Conservation (phyloP, 257 asterid species). For the Buddleja alternifolia region DNA sequence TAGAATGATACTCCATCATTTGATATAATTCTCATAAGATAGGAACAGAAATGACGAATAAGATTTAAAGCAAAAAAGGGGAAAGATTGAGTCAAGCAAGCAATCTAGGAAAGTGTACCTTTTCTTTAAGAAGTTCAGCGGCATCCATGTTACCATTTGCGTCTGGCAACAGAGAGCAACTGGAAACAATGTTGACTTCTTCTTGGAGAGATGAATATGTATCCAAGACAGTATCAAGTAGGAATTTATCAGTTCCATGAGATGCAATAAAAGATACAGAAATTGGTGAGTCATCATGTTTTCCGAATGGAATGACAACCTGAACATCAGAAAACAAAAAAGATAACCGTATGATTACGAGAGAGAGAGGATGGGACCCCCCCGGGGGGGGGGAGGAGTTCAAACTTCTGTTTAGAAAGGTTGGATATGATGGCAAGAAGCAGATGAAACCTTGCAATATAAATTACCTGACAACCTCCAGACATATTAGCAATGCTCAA, state of each 20-base stretch:
- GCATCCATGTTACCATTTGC: constrained; percentile 65
- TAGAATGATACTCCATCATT: not conserved
- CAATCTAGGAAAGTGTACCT: constrained; percentile 50
- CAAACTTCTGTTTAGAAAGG: no score
- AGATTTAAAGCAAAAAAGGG: not conserved
- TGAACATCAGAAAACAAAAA: constrained; percentile 4
- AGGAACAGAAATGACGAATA: not conserved
- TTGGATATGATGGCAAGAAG: not conserved
- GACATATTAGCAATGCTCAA: constrained; percentile 82
- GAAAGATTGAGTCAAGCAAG: not conserved
- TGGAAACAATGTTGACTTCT: constrained; percentile 47
- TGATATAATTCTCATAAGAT: not conserved
- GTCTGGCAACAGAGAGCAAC: constrained; percentile 53
- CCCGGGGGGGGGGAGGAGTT: no score
- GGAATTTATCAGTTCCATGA: constrained; percentile 83
- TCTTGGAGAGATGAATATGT: constrained; percentile 78
- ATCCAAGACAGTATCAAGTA: constrained; percentile 89
- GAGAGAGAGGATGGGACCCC: no score
- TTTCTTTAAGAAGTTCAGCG: constrained; percentile 86
- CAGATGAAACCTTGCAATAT: constrained; percentile 16
- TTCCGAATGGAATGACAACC: constrained; percentile 85
- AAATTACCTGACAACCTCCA: constrained; percentile 82
- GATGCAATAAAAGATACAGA: constrained; percentile 83
- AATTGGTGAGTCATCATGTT: constrained; percentile 62
- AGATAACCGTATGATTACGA: not conserved